Conservation (phyloP, 2,329 filamentous ascomycete genomes). For the Phoma herbarum region DNA sequence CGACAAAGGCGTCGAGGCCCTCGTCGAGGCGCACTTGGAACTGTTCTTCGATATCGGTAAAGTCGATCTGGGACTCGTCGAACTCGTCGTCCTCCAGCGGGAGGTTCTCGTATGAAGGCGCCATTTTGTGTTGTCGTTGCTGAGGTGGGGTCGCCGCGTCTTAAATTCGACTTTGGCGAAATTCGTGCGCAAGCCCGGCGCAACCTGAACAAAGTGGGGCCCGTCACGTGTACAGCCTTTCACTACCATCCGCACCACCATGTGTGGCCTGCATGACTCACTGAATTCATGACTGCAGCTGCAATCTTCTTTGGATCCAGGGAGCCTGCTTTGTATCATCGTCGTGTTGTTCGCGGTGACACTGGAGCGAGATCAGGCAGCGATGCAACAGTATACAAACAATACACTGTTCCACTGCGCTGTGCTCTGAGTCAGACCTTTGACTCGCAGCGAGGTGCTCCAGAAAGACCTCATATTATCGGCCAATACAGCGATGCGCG, state of each 20-base stretch:
- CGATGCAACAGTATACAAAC: not conserved
- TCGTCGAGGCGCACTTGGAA: constrained; percentile 96
- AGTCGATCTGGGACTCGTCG: constrained; percentile 93
- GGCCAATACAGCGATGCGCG: not conserved
- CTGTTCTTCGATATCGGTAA: constrained; percentile 91
- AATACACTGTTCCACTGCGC: not conserved
- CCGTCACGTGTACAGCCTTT: constrained; percentile 8
- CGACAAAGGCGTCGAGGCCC: constrained; percentile 94
- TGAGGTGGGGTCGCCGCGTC: constrained; percentile 31
- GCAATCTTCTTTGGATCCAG: not conserved
- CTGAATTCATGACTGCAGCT: not conserved
- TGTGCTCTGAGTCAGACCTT: not conserved
- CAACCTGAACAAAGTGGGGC: constrained; percentile 14
- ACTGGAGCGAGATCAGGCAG: not conserved
- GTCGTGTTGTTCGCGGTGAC: not conserved
- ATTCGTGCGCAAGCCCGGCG: constrained; percentile 30
- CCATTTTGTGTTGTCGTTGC: constrained; percentile 69
- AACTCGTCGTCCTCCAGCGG: constrained; percentile 87
- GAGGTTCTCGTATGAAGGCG: constrained; percentile 90
- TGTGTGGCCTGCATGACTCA: not conserved
- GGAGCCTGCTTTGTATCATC: not conserved
- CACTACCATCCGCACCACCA: not conserved
- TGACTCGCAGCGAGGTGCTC: not conserved
- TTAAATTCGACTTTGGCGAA: constrained; percentile 32
- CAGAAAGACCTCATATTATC: not conserved